Evolutionary conservation across 352 stramenopile species (phyloP), one percentile per base, ranked within the genome.

Genomic region (Globisporangium alternatum): DNA sequence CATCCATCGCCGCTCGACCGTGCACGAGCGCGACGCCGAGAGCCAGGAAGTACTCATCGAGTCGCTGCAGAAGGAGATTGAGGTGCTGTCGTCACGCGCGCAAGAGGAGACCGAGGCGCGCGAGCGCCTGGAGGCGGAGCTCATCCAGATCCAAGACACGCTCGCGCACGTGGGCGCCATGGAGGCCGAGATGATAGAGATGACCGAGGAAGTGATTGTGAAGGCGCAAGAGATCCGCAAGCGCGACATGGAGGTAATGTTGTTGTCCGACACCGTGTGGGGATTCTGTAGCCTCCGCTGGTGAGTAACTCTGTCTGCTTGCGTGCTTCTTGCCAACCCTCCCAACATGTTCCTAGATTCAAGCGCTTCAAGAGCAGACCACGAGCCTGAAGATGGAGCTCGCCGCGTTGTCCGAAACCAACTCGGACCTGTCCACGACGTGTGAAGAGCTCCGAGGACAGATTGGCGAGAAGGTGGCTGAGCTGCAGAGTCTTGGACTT

Each of bases 131-230:
- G 86, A 95, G 68, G 60, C 73, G 0, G 80, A 95, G 35, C 47
- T 80, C 2, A 64, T 87, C 25, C 78, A 89, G 52, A 68, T 86
- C 2, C 79, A 83, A 25, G 81, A 88, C 28, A 82, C 63, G 54
- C 56, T 90, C 33, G 81, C 80, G 3, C 82, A 89, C 35, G 75
- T 79, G 39, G 81, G 92, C 31, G 80, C 81, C 13, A 89, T 95
- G 79, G 83, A 95, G 60, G 64, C 64, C 2, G 86, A 93, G 53
- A 83, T 95, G 62, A 79, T 70, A 0, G 82, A 91, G 41, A 91
- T 93, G 81, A 81, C 77, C 6, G 84, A 93, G 44, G 83, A 95
- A 60, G 55, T 93, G 56, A 91, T 92, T 47, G 77, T 68, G 13
- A 92, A 93, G 54, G 79, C 81, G 21, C 80, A 91, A 56, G 81